Conservation (phyloP, 768 basidiomycete species). For the Suillus brevipes region DNA sequence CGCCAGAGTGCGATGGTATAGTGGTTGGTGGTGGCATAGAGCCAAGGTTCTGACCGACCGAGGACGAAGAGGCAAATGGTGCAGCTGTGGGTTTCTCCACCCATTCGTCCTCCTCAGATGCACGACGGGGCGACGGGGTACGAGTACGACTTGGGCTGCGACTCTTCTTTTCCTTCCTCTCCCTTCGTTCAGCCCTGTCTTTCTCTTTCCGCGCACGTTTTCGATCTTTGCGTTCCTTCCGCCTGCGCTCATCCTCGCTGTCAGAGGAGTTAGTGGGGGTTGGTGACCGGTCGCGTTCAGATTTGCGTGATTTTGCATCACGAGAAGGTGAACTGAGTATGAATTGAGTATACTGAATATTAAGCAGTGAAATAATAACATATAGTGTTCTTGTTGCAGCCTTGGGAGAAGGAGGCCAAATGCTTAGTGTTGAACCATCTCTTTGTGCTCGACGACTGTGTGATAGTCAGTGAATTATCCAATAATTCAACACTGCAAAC, state of each 20-base stretch:
- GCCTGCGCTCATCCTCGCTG: slow-evolving; percentile 58
- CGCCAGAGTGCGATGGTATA: slow-evolving; percentile 18
- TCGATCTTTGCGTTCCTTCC: slow-evolving; percentile 59
- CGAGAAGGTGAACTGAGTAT: slow-evolving; percentile 55
- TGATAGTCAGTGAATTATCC: background rate
- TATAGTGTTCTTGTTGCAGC: slow-evolving; percentile 59
- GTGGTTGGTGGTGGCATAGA: slow-evolving; percentile 26
- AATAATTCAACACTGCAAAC: slow-evolving; percentile 17
- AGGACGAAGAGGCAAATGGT: slow-evolving; percentile 26
- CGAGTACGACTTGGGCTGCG: slow-evolving; percentile 35
- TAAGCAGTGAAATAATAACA: slow-evolving; percentile 24
- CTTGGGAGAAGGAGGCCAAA: slow-evolving; percentile 88
- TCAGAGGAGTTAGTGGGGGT: slow-evolving; percentile 45
- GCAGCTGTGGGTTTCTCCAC: slow-evolving; percentile 53
- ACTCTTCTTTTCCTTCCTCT: slow-evolving; percentile 37
- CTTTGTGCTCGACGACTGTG: slow-evolving; percentile 71
- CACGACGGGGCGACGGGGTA: slow-evolving; percentile 28
- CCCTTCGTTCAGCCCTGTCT: slow-evolving; percentile 42
- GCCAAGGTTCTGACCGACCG: slow-evolving; percentile 15
- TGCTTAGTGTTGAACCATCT: slow-evolving; percentile 50
- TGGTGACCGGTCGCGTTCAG: slow-evolving; percentile 55
- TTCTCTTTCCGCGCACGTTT: slow-evolving; percentile 55
- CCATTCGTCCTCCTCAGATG: slow-evolving; percentile 60
- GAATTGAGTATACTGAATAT: background rate
- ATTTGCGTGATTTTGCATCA: slow-evolving; percentile 51